These are phyloP conservation scores for Wallacemonas sp. DNA, from an alignment of 208 protist species.

Conservation along the genomic window DNA sequence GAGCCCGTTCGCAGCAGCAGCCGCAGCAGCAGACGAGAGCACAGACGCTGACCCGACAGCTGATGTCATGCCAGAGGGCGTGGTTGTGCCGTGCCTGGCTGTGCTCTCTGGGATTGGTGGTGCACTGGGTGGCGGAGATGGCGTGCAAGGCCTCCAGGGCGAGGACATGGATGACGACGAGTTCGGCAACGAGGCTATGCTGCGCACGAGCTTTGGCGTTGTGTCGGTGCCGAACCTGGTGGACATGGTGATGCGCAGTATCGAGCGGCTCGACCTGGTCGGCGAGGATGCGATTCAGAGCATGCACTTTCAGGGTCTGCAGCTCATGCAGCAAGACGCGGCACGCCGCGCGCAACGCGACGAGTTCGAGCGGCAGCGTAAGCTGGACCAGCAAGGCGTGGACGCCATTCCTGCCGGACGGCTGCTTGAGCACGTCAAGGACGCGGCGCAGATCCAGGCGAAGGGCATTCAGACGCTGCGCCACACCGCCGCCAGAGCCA, in stretches of 20 bases:
- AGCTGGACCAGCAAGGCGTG: constrained; percentile 71
- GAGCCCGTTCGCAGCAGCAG: not conserved
- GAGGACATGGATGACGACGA: constrained; percentile 24
- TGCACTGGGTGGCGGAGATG: not conserved
- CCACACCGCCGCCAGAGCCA: constrained; percentile 37
- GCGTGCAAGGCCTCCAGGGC: constrained; percentile 1
- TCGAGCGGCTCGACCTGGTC: constrained; percentile 43
- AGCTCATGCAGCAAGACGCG: constrained; percentile 62
- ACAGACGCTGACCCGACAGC: not conserved
- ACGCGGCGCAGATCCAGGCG: constrained; percentile 43
- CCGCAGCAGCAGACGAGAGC: not conserved
- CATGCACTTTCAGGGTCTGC: constrained; percentile 51
- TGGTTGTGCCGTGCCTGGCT: not conserved
- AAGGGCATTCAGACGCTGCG: constrained; percentile 50
- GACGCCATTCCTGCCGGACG: constrained; percentile 61
- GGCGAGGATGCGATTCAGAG: constrained; percentile 43
- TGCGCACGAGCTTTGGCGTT: constrained; percentile 54
- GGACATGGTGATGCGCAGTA: constrained; percentile 75
- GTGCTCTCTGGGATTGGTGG: not conserved
- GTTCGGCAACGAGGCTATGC: constrained; percentile 25
- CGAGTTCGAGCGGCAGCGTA: constrained; percentile 61
- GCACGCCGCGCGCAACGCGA: constrained; percentile 62
- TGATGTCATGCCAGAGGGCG: too few relatives aligned
- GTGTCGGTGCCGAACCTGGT: constrained; percentile 47
- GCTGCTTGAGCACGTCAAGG: constrained; percentile 67